A percentile compares a stretch with the other conserved stretches of the same genome.
Conservation (phyloP, 192 early-diverging fungal species). For the Funneliformis mosseae region DNA sequence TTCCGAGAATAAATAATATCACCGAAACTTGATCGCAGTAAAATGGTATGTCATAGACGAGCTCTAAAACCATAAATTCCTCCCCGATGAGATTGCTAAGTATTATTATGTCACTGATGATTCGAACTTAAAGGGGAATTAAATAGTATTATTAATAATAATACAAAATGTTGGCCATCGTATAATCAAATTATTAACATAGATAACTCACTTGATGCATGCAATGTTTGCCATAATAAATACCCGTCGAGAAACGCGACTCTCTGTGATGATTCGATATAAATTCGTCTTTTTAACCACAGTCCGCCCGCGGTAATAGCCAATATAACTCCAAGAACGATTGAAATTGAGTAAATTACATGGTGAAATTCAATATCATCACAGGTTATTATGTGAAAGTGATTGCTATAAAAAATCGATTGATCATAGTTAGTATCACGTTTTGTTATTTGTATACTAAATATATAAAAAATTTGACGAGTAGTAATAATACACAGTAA, state of each 20-base stretch:
- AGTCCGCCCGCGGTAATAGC: neutral
- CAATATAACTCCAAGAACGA: neutral
- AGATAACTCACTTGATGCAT: slow-evolving; percentile 5
- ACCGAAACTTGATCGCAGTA: slow-evolving; percentile 9
- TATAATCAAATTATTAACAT: neutral
- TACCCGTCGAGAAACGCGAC: neutral
- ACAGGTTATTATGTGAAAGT: neutral
- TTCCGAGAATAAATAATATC: slow-evolving; percentile 1
- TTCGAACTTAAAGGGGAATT: neutral
- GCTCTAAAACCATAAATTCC: neutral
- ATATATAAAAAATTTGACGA: too few relatives aligned
- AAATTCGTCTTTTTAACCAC: slow-evolving; percentile 3
- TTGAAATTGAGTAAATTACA: neutral
- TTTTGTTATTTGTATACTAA: too few relatives aligned
- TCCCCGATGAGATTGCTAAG: neutral
- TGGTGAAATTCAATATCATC: neutral
- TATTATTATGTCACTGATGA: neutral
- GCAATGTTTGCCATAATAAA: neutral
- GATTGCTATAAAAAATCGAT: neutral
- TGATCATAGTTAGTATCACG: too few relatives aligned
- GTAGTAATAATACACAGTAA: neutral
- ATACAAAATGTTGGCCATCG: neutral
- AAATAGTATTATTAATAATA: neutral
- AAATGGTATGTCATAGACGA: slow-evolving; percentile 11
- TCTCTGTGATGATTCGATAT: neutral